Evolutionary conservation across 2,329 filamentous ascomycete species (phyloP).

Genomic region (Ophiocordyceps camponoti-rufipedis): DNA sequence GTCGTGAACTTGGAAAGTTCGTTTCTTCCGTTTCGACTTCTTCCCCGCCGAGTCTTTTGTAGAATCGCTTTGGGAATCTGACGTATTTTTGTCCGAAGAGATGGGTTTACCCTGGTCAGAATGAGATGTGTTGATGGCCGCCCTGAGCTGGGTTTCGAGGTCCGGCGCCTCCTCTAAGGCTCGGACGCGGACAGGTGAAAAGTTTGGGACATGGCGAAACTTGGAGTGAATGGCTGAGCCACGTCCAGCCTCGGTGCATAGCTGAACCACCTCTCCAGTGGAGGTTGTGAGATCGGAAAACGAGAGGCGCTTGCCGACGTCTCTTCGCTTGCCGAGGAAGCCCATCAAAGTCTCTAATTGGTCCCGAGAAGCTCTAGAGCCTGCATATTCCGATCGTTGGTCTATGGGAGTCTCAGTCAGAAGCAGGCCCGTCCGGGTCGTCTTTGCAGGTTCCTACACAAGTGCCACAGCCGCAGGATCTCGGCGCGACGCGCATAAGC

Average conservation of each 20-base stretch:
- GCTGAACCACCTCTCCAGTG: slow-evolving; percentile 23
- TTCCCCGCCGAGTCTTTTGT: no score
- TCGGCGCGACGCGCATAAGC: neutral
- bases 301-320: slow-evolving; percentile 48
- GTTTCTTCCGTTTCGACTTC: slow-evolving; percentile 31
- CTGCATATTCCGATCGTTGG: neutral
- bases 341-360: slow-evolving; percentile 22
- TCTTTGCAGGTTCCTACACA: neutral
- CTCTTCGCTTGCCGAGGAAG: slow-evolving; percentile 50
- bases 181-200: slow-evolving; percentile 32
- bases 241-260: slow-evolving; percentile 21
- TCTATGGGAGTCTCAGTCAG: slow-evolving; percentile 2
- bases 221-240: slow-evolving; percentile 17
- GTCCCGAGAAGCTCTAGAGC: neutral
- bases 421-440: neutral
- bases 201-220: slow-evolving; percentile 26
- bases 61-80: no score
- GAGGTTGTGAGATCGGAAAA: slow-evolving; percentile 42
- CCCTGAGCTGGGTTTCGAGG: neutral
- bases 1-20: slow-evolving; percentile 34
- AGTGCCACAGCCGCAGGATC: neutral
- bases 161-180: neutral
- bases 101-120: neutral
- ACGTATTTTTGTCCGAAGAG: no score
- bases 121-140: neutral